phyloP scores from a whole-genome alignment of 1,284 basidiomycete genomes.

The Cystobasidium slooffiae region DNA sequence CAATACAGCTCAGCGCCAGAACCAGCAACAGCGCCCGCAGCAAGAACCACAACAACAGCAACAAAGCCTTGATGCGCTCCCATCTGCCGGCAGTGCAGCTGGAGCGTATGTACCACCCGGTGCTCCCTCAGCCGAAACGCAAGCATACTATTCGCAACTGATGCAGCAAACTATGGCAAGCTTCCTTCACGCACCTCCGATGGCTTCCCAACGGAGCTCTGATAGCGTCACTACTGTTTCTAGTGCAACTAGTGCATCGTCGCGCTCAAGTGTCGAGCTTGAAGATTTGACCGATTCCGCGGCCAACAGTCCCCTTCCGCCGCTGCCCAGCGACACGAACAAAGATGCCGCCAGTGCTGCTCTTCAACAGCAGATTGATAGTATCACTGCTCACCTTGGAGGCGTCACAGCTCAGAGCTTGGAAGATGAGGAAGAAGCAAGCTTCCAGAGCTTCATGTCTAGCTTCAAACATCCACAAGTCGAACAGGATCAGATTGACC shows the following conservation, averaged over 20 bases:
- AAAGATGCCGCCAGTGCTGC: not conserved
- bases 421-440: slow-evolving; percentile 17
- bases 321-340: not conserved
- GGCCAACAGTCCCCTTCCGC: not conserved
- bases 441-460: slow-evolving; percentile 26
- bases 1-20: not conserved
- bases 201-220: not conserved
- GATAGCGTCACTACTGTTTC: not conserved
- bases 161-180: slow-evolving; percentile 11
- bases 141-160: not conserved
- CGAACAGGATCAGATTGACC: slow-evolving; percentile 13
- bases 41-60: not conserved
- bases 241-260: slow-evolving; percentile 1
- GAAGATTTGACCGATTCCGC: not conserved
- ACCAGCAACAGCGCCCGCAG: not conserved
- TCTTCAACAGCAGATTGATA: not conserved
- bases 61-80: not conserved
- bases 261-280: not conserved
- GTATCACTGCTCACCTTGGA: slow-evolving; percentile 1
- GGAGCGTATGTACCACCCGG: not conserved
- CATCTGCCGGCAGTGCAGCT: not conserved
- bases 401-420: not conserved
- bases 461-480: slow-evolving; percentile 3
- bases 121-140: not conserved
- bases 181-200: slow-evolving; percentile 10